Evolutionary conservation across 208 protist genomes (phyloP), one percentile per base, ranked within the genome.

Genomic region (Trypanosoma vivax): DNA sequence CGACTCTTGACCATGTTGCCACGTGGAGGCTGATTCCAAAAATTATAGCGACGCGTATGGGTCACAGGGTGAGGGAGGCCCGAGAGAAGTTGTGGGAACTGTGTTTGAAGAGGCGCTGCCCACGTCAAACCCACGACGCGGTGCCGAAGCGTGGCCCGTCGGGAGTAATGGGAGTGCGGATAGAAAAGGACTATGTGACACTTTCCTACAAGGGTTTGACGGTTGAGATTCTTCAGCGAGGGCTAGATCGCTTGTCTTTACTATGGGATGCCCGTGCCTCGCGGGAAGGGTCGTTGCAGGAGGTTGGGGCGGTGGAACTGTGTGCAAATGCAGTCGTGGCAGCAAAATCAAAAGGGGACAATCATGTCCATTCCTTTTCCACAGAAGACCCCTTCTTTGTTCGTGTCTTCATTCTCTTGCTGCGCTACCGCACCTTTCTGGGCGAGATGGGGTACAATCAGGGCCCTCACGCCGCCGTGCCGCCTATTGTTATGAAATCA

Each of bases 381-480:
- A 60, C 54, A 35, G 11, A n/a, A 13, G 43, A 60, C 19, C 29
- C 43, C 0, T 88, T 88, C 31, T 61, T 76, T 19, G 24, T 63
- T 0, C 70, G 70, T 18, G 30, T 83, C 31, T 76, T 76, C 50
- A 68, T 59, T 2, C 62, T 84, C 54, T 53, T 80, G 2, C 62
- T 83, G 25, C 76, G 80, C 16, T 88, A 88, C 49, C 63, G 60
- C 39, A 65, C 63, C 6, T 67, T 83, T 6, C 59, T 75, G 16
- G 80, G 80, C 1, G 67, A 76, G 19, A 40, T 71, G 7, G 80
- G 76, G 10, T 82, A 82, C 66, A 88, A 88, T 41, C 73, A 80
- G 38, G 81, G 81, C 27, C 76, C 76, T 10, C 81, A 89, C 13
- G 78, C 76, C 5, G 76, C 81, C 16, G 48, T 89, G n/a, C 76